Base-by-base conservation (phyloP, 345 rosid species). In the Psidium friedrichsthalianum region DNA sequence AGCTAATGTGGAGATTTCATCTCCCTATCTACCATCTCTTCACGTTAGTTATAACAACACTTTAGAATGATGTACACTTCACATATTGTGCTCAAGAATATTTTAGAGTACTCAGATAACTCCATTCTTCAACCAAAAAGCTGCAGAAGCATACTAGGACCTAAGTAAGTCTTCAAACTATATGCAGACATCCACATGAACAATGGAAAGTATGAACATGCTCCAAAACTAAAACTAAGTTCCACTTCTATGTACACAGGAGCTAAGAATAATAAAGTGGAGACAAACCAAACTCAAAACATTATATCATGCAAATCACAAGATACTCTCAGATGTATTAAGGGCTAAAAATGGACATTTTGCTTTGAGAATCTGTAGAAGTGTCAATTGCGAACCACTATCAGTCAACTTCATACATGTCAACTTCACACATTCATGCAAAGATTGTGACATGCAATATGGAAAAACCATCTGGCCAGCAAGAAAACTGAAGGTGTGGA, bases 51-150 rank as follows among this genome's bases (percentile, higher is more conserved):
- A n/a, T n/a, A n/a, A n/a, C n/a, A n/a, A n/a, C n/a, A n/a, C n/a
- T n/a, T n/a, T n/a, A n/a, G n/a, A n/a, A n/a, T n/a, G n/a, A n/a
- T n/a, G n/a, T n/a, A n/a, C n/a, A n/a, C n/a, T n/a, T n/a, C n/a
- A n/a, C n/a, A n/a, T n/a, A n/a, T n/a, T n/a, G n/a, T n/a, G n/a
- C n/a, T n/a, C n/a, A n/a, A n/a, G n/a, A n/a, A n/a, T n/a, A n/a
- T n/a, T n/a, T n/a, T n/a, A n/a, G n/a, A n/a, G n/a, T n/a, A n/a
- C 88, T 90, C 90, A 95, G 74, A 88, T 89, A 92, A 56, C 90
- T 90, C 99, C 99, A 96, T 91, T 97, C 99, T 86, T 93, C 94
- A 87, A 56, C 91, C 86, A 97, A 86, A 91, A 84, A 96, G 49
- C 99, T 97, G 91, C 83, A 87, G 57, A 89, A 83, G 59, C 55